Conservation (phyloP, 2,329 filamentous ascomycete species). For the Botryotinia calthae region DNA sequence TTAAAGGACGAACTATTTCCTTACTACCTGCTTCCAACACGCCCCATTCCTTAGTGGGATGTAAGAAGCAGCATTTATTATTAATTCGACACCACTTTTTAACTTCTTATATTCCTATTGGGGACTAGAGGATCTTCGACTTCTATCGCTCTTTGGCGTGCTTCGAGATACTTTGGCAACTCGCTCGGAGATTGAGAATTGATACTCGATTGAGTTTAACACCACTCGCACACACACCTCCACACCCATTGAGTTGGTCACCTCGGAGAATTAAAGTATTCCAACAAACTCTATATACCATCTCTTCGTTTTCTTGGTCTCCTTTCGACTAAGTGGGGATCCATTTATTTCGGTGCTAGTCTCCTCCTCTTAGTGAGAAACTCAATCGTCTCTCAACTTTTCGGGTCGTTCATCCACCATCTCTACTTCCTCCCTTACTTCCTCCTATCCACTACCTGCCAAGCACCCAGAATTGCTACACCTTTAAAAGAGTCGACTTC, state of each 20-base stretch:
- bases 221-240: not conserved
- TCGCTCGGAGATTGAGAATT: not conserved
- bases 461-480: not conserved
- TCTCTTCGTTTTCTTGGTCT: not conserved
- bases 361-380: not conserved
- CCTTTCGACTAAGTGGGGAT: not conserved
- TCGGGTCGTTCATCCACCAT: not conserved
- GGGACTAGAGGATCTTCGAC: not conserved
- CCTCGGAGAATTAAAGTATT: not conserved
- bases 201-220: not conserved
- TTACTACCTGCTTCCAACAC: too few species aligned
- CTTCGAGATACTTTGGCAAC: not conserved
- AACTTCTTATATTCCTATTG: not conserved
- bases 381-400: not conserved
- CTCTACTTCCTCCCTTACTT: not conserved
- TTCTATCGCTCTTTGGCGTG: not conserved
- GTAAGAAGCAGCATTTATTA: not conserved
- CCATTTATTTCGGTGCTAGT: not conserved
- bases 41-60: too few species aligned
- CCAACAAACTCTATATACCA: not conserved
- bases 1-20: not conserved
- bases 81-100: not conserved
- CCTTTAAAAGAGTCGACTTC: not conserved
- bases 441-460: too few species aligned
- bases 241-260: not conserved